Percentiles rank a stretch among this genome's conserved stretches.
Evolutionary conservation across 78 protist species (phyloP).

Genomic region (Andalucia godoyi): DNA sequence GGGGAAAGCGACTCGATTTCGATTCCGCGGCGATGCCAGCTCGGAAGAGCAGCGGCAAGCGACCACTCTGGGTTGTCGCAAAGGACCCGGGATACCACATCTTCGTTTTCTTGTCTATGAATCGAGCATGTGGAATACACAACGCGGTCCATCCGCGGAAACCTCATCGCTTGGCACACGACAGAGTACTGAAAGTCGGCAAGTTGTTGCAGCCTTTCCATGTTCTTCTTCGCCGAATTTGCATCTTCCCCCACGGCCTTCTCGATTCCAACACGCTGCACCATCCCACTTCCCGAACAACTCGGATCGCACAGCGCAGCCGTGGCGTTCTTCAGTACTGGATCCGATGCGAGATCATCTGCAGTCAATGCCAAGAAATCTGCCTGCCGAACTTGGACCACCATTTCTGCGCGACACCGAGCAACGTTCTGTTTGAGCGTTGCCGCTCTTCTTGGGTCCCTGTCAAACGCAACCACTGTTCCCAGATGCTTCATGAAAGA

Average conservation of each 20-base stretch:
- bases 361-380: too few relatives aligned
- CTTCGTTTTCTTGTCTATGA: slow-evolving; percentile 32
- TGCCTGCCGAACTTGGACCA: not conserved
- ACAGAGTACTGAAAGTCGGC: not conserved
- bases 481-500: not conserved
- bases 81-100: too few relatives aligned
- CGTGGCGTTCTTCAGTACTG: not conserved
- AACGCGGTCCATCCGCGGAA: slow-evolving; percentile 9
- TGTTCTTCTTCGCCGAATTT: not conserved
- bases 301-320: slow-evolving; percentile 18
- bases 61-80: too few relatives aligned
- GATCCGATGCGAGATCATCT: slow-evolving; percentile 1
- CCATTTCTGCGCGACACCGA: not conserved
- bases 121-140: slow-evolving; percentile 43
- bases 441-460: not conserved
- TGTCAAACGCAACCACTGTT: slow-evolving; percentile 4
- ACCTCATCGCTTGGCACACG: slow-evolving; percentile 14
- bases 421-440: not conserved
- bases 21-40: too few relatives aligned
- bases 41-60: too few relatives aligned
- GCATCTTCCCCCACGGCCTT: not conserved
- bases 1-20: too few relatives aligned
- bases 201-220: not conserved
- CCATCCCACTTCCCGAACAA: slow-evolving; percentile 18
- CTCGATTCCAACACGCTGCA: not conserved